Base-by-base conservation (phyloP, 2,329 filamentous ascomycete genomes). In the Ilyonectria robusta region DNA sequence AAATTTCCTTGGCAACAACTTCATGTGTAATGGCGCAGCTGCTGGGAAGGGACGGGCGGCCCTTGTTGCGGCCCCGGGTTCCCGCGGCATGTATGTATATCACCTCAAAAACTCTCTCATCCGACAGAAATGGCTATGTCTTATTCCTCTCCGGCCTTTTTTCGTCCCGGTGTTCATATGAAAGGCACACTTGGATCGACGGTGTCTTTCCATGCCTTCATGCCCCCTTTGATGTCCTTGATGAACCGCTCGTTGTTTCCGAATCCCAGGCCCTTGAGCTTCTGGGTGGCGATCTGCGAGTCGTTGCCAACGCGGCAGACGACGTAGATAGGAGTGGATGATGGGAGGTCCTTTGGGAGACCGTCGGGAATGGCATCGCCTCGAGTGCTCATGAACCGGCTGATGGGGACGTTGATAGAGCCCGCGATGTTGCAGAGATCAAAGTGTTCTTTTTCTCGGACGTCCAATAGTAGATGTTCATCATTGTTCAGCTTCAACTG, bases 401-500 rank as follows among this genome's bases (percentile, higher is more conserved):
- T 77, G 6, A 84, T 78, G 0, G 83, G 93, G 1, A 94, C 79
- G 72, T 94, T 98, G 57, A 97, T 81, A 29, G 93, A 94, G 0
- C 92, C 92, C 0, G 90, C 84, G 8, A 99, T 84, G 67, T 86
- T 90, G 70, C 92, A 94, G 50, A 98, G 90, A 17, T 92, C 91
- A 71, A 93, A 98, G 67, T 97, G 94, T 31, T 94, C 93, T 74
- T 89, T 89, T 72, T 97, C 94, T 2, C 96, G 87, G 1, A 97
- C 94, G 71, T 98, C 96, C 2, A 98, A 80, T 2, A 98, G 81
- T 1, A 93, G 76, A 59, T 92, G 89, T 0, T 58, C 21, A 2
- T 76, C 72, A 0, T 44, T 17, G 7, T 69, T 9, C 56, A 55
- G 60, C 46, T 68, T 70, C 6, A 78, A 57, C 7, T 72, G 63